Evolutionary conservation across 805 yeast genomes (phyloP), one percentile per base, ranked within the genome.

Genomic region (Hemisphaericaspora nanyangensis): DNA sequence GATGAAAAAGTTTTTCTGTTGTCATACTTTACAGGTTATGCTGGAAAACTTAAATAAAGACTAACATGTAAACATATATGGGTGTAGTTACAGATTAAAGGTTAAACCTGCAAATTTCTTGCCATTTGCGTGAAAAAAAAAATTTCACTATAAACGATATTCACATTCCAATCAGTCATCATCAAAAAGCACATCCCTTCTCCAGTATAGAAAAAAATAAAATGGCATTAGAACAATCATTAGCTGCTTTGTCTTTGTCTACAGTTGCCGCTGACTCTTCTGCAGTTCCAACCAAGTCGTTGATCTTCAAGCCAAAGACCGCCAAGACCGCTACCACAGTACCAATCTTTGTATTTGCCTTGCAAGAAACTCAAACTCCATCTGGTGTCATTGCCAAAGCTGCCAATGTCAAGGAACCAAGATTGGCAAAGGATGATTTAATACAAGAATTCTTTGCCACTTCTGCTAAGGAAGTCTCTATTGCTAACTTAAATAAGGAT

Each of bases 291-390:
- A 75, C 86, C 45, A 88, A 88, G 63, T 76, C 90, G 4, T 69
- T 88, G 45, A 89, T 88, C 19, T 88, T 88, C 77, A 88, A 88
- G 67, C 95, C 95, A 52, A 88, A 88, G 67, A 86, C 95, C 34
- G 82, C 95, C 27, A 88, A 88, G 57, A 66, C 87, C 34, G 87
- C 85, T 36, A 61, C 76, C 15, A 85, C 93, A 19, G 79, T 84
- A 29, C 95, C 96, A 30, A 74, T 88, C 22, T 76, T 88, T 38
- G 86, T 87, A 24, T 74, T 88, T 54, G 95, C 95, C 6, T 72
- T 82, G 43, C 76, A 76, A 25, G 52, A 80, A 2, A 85, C 95
- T 5, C 68, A 71, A 34, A 86, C 95, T 25, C 86, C 95, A 34
- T 63, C 83, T 3, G 68, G 72, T 16, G 55, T 72, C 28, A 73